A percentile compares a stretch with the other conserved stretches of the same genome.
Conservation (phyloP, 2,329 filamentous ascomycete species). For the Pseudogymnoascus sp. region DNA sequence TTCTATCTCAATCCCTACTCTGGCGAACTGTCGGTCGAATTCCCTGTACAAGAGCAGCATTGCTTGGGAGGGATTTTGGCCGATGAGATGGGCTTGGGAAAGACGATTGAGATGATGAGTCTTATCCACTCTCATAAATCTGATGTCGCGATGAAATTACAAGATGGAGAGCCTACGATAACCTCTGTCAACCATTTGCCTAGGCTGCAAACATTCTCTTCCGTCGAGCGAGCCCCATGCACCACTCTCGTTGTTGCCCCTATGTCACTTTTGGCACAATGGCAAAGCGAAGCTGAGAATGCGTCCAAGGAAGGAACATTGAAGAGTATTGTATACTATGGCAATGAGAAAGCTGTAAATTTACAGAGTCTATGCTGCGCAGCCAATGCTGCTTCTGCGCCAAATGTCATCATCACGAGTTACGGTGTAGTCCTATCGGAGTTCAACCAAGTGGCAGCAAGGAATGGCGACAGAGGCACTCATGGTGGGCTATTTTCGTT, state of each 20-base stretch:
- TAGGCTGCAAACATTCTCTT: slow-evolving; percentile 49
- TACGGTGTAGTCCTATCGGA: slow-evolving; percentile 91
- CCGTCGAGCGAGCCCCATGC: slow-evolving; percentile 63
- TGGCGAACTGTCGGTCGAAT: slow-evolving; percentile 83
- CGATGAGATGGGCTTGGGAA: slow-evolving; percentile 96
- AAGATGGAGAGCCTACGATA: slow-evolving; percentile 19
- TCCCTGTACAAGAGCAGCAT: slow-evolving; percentile 88
- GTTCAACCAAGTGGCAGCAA: slow-evolving; percentile 65
- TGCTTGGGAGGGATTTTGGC: slow-evolving; percentile 89
- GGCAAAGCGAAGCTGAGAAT: slow-evolving; percentile 91
- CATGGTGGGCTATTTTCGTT: slow-evolving; percentile 79
- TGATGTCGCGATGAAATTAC: slow-evolving; percentile 38
- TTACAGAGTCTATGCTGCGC: slow-evolving; percentile 70
- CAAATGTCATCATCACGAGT: slow-evolving; percentile 88
- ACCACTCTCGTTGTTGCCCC: slow-evolving; percentile 95
- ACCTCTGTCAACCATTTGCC: slow-evolving; percentile 52
- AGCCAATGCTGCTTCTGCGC: slow-evolving; percentile 65
- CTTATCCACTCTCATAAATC: slow-evolving; percentile 78
- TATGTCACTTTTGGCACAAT: slow-evolving; percentile 93
- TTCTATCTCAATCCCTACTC: slow-evolving; percentile 99
- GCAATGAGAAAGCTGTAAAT: slow-evolving; percentile 72
- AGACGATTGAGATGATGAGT: slow-evolving; percentile 98
- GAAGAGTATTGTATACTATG: slow-evolving; percentile 86
- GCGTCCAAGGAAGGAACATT: slow-evolving; percentile 78
- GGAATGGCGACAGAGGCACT: slow-evolving; percentile 54